phyloP scores from a whole-genome alignment of 441 rosid genomes.

The Gossypium gossypioides region DNA sequence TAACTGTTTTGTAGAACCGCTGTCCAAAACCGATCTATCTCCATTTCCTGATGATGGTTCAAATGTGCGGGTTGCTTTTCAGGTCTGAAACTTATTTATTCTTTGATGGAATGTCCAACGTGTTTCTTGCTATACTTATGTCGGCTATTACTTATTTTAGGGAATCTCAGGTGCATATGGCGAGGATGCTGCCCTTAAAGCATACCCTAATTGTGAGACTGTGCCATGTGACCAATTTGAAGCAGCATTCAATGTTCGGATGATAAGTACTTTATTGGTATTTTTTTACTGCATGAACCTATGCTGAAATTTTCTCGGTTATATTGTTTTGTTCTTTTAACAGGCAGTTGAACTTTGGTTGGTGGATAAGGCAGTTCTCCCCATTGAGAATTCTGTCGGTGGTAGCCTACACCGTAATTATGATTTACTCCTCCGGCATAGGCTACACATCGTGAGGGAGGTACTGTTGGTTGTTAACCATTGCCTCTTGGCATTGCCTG shows the following conservation, averaged over 20 bases:
- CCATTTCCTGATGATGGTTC: conserved; percentile 33
- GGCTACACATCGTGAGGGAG: conserved; percentile 90
- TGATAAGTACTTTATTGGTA: not conserved
- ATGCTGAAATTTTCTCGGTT: not conserved
- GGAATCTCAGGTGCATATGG: conserved; percentile 86
- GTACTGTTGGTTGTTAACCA: conserved; percentile 71
- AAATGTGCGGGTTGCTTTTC: conserved; percentile 67
- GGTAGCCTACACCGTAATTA: conserved; percentile 94
- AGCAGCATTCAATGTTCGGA: conserved; percentile 67
- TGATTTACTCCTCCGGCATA: conserved; percentile 88
- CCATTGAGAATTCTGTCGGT: conserved; percentile 83
- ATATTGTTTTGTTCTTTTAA: conserved; percentile 14
- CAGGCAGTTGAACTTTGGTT: conserved; percentile 95
- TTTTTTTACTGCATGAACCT: conserved; percentile 9
- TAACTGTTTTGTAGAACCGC: conserved; percentile 55
- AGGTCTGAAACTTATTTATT: conserved; percentile 37
- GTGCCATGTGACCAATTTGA: conserved; percentile 88
- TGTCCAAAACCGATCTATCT: conserved; percentile 42
- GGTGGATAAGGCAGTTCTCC: conserved; percentile 85
- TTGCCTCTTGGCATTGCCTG: conserved; percentile 77
- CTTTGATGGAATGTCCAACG: conserved; percentile 2
- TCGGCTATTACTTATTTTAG: conserved; percentile 30
- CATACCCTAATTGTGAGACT: conserved; percentile 78
- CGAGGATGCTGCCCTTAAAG: conserved; percentile 83
- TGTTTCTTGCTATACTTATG: conserved; percentile 11